Evolutionary conservation across 768 basidiomycete species (phyloP).

Genomic region (Filobasidium wieringae): DNA sequence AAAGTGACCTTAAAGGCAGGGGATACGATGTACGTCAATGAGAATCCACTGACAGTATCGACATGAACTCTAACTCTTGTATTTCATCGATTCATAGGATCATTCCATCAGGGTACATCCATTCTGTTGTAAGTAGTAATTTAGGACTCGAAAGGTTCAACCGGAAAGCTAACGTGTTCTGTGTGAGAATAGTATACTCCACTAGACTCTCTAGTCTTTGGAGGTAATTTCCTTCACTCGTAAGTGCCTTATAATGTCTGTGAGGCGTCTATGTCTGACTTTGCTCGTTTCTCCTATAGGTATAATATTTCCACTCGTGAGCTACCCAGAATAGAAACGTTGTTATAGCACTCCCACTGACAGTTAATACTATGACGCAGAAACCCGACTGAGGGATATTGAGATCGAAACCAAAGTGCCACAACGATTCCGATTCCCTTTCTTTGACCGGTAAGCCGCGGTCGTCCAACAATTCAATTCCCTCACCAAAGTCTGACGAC

Average conservation of each 20-base stretch:
- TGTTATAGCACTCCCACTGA: neutral
- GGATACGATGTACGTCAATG: constrained; percentile 31
- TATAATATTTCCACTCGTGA: constrained; percentile 70
- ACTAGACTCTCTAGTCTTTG: constrained; percentile 82
- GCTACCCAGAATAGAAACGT: constrained; percentile 26
- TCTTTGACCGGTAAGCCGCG: constrained; percentile 54
- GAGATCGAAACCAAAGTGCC: constrained; percentile 87
- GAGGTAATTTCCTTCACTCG: constrained; percentile 94
- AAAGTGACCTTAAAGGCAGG: constrained; percentile 43
- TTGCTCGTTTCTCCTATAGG: neutral
- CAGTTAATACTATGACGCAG: constrained; percentile 41
- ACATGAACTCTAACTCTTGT: neutral
- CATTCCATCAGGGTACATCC: constrained; percentile 94
- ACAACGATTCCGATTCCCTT: constrained; percentile 77
- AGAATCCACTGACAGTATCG: neutral
- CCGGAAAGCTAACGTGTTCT: neutral
- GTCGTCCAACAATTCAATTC: constrained; percentile 6
- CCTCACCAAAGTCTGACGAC: neutral
- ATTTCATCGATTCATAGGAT: constrained; percentile 41
- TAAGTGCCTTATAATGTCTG: constrained; percentile 29
- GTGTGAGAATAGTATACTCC: constrained; percentile 61
- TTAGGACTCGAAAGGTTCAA: neutral
- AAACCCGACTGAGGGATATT: constrained; percentile 77
- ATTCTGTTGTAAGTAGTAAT: constrained; percentile 77
- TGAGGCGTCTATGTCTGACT: neutral